Percentiles rank a stretch among this genome's conserved stretches.
Conservation (phyloP, 148 eudicot genomes). For the Camellia sinensis region DNA sequence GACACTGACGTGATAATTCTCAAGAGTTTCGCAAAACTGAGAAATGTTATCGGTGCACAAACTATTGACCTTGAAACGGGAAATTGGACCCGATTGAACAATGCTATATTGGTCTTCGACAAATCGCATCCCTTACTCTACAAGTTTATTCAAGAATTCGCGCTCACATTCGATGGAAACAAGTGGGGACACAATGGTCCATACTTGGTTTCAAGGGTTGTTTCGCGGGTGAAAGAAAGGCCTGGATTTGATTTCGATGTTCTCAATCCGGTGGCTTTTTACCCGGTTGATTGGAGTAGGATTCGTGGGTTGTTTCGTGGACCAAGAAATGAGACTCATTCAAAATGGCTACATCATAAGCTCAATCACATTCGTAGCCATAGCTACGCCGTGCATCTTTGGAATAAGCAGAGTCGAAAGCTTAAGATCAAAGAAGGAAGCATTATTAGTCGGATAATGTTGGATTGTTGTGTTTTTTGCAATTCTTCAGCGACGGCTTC, state of each 20-base stretch:
- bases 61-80: constrained; percentile 48
- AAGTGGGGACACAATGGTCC: constrained; percentile 97
- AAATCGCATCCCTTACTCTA: constrained; percentile 62
- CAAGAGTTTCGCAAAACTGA: constrained; percentile 46
- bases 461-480: constrained; percentile 53
- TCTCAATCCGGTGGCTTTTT: constrained; percentile 65
- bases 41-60: constrained; percentile 78
- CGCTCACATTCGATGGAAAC: constrained; percentile 69
- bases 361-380: constrained; percentile 37
- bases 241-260: constrained; percentile 40
- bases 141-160: constrained; percentile 75
- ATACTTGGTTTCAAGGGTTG: constrained; percentile 81
- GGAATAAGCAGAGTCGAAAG: constrained; percentile 73
- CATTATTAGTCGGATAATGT: constrained; percentile 48
- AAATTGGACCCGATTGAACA: constrained; percentile 75
- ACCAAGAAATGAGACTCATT: constrained; percentile 36
- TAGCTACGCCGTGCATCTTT: constrained; percentile 70
- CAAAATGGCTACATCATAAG: constrained; percentile 48
- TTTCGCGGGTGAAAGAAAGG: constrained; percentile 33
- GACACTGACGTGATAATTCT: constrained; percentile 75
- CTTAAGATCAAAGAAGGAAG: constrained; percentile 58
- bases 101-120: constrained; percentile 78
- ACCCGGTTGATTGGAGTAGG: constrained; percentile 66
- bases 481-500: constrained; percentile 25
- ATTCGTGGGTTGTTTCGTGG: constrained; percentile 44